Evolutionary conservation across 768 basidiomycete species (phyloP), one percentile per base, ranked within the genome.

Genomic region (Suillus spraguei): DNA sequence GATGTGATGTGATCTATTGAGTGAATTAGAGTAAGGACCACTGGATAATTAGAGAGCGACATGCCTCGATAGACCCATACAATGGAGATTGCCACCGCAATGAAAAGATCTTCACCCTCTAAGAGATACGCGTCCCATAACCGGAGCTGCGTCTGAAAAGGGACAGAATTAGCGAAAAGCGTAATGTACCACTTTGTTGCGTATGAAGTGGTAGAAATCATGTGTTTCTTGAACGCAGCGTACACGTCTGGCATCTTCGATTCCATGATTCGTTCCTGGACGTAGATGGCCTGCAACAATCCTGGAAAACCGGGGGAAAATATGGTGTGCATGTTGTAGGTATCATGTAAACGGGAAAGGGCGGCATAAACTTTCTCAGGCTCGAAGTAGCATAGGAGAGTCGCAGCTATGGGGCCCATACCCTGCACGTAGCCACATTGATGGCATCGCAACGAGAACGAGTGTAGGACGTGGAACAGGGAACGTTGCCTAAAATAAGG

Each of bases 151-250:
- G 91, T 94, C 76, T 96, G 93, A 75, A 97, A 99, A 28, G 97
- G 95, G 49, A 99, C 90, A 0, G 93, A 92, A 72, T 97, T 97
- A 58, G 95, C 88, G 71, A 98, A 99, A 16, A 99, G 81, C 3
- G 97, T 99, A 76, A 99, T 99, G 74, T 98, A 99, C 97, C 97
- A 99, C 76, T 99, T 99, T 2, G 97, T 98, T 33, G 95, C 95
- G 78, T 97, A 99, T 22, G 94, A 87, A 35, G 95, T 96, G 14
- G 94, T 95, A 9, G 92, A 92, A 63, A 99, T 91, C 85, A 86
- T 90, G 69, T 98, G 90, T 69, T 86, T 89, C 78, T 88, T 86
- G 78, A 98, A 95, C 22, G 92, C 88, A 22, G 80, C 81, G 69
- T 91, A 96, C 33, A 99, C 94, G 33, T 85, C 88, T 0, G 97